These are phyloP conservation scores for Hanseniaspora clermontiae DNA, from an alignment of 805 yeast species.

Conservation along the genomic window DNA sequence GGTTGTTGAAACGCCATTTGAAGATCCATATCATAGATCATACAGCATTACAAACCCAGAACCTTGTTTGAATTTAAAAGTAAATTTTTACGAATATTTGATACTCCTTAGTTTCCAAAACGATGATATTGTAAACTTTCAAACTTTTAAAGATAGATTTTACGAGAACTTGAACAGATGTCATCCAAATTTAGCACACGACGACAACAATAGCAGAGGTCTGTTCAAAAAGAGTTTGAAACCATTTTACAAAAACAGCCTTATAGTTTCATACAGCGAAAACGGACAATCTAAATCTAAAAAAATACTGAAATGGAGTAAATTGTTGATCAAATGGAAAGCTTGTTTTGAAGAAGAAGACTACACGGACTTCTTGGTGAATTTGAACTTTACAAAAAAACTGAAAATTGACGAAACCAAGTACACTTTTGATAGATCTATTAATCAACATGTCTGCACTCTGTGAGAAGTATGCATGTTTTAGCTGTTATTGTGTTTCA, in stretches of 20 bases:
- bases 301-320: conserved; percentile 1
- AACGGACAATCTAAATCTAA: too few relatives aligned
- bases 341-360: background rate
- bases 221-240: background rate
- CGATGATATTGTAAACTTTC: background rate
- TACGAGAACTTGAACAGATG: background rate
- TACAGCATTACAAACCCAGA: background rate
- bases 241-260: background rate
- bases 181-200: background rate
- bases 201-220: background rate
- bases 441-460: background rate
- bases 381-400: background rate
- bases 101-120: background rate
- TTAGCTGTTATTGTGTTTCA: background rate
- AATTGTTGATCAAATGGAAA: background rate
- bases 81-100: conserved; percentile 1
- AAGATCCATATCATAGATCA: background rate
- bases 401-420: background rate
- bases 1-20: background rate
- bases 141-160: background rate
- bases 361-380: background rate
- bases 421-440: background rate
- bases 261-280: background rate
- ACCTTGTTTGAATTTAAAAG: background rate
- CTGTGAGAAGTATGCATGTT: background rate